A percentile compares a stretch with the other conserved stretches of the same genome.
Conservation (phyloP, 164 flowering plant species). For the Litsea cubeba region DNA sequence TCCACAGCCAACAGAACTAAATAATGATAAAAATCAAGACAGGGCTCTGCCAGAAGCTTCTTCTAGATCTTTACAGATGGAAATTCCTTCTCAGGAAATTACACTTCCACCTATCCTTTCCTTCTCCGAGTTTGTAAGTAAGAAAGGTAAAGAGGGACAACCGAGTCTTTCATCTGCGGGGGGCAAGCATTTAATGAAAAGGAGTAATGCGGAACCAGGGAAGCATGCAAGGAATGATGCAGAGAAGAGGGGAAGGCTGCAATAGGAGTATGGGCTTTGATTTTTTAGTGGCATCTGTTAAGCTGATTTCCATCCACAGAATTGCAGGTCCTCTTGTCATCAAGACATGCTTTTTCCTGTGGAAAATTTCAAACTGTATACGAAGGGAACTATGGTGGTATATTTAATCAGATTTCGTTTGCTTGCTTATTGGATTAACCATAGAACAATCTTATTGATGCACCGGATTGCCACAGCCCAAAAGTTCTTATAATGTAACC, state of each 20-base stretch:
- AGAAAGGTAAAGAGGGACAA: constrained; percentile 25
- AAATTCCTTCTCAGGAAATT: constrained; percentile 12
- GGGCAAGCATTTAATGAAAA: neutral
- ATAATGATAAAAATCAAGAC: constrained; percentile 8
- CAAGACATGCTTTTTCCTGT: neutral
- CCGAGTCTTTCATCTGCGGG: constrained; percentile 10
- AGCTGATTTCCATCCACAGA: neutral
- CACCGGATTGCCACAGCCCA: neutral
- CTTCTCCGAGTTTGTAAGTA: constrained; percentile 55
- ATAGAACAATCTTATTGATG: neutral
- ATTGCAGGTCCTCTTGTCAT: neutral
- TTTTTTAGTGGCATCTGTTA: neutral
- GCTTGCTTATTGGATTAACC: neutral
- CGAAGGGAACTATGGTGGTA: neutral
- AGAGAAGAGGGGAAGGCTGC: constrained; percentile 49
- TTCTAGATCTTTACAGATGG: constrained; percentile 4
- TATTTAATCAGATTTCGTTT: neutral
- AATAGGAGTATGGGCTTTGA: neutral
- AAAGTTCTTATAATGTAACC: neutral
- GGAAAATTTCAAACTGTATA: neutral
- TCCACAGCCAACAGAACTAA: constrained; percentile 6
- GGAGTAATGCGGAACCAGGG: neutral
- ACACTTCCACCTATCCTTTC: constrained; percentile 55
- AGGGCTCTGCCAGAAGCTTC: constrained; percentile 14
- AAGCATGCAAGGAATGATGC: neutral